Evolutionary conservation across 2,329 filamentous ascomycete species (phyloP).

Genomic region (Anthostomella pinea): DNA sequence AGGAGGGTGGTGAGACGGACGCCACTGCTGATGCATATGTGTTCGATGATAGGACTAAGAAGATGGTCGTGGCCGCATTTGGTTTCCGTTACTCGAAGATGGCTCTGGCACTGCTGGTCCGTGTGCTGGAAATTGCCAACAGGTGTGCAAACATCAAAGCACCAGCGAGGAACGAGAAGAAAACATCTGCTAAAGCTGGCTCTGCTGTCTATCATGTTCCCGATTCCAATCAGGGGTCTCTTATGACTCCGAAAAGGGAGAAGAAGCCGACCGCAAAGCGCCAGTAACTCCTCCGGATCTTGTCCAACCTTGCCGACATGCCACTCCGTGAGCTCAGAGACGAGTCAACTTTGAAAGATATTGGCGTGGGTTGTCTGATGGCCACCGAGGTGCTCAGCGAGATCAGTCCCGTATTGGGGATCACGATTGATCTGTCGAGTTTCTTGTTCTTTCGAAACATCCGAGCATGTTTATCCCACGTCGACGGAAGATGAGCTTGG

Average conservation of each 20-base stretch:
- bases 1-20: conserved; percentile 10
- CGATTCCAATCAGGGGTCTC: too few species aligned
- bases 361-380: conserved; percentile 20
- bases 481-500: conserved; percentile 10
- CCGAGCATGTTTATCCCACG: conserved; percentile 8
- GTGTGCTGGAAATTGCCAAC: conserved; percentile 14
- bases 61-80: conserved; percentile 19
- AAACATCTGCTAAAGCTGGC: too few species aligned
- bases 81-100: conserved; percentile 16
- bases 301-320: conserved; percentile 18
- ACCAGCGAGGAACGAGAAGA: too few species aligned
- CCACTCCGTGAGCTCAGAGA: conserved; percentile 12
- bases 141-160: conserved; percentile 1
- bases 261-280: too few species aligned
- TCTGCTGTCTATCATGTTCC: too few species aligned
- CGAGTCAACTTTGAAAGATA: conserved; percentile 11
- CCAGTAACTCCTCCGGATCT: conserved; percentile 12
- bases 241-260: too few species aligned
- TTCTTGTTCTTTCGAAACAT: conserved; percentile 14
- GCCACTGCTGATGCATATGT: conserved; percentile 14
- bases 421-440: conserved; percentile 16
- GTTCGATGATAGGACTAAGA: conserved; percentile 13
- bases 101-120: conserved; percentile 6
- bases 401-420: conserved; percentile 9
- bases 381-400: conserved; percentile 21